Evolutionary conservation across 1,284 basidiomycete genomes (phyloP), one percentile per base, ranked within the genome.

Genomic region (Cryptococcus floricola): DNA sequence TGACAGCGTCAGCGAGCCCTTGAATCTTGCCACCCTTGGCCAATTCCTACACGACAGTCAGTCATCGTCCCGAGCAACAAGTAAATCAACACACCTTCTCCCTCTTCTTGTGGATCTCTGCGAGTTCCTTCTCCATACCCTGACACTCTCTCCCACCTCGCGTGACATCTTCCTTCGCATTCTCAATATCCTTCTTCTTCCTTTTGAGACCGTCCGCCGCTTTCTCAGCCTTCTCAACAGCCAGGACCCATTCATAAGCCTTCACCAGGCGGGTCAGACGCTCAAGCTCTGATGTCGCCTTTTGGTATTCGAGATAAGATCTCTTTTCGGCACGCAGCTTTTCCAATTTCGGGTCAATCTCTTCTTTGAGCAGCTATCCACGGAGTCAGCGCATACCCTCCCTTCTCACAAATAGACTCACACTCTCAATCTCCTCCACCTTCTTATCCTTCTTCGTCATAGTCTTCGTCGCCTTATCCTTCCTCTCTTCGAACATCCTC

Each of bases 391-490:
- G 37, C 31, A 23, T 39, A 23, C 31, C 28, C 27, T 23, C 6
- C 10, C 31, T 34, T 10, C 10, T 34, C 31, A 34, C 6, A 34
- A 2, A 38, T 5, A n/a, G 23, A 73, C 79, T 63, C 55, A 79
- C 78, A 2, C 83, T 81, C 19, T 83, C 85, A 69, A 98, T 88
- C 75, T 98, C 94, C 60, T 91, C 87, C 23, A 98, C 89, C 67
- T 90, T 89, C 77, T 94, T 97, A 66, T 98, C 92, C 80, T 98
- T 98, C 81, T 97, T 98, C 31, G 84, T 82, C 87, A 99, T 99
- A 0, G 92, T 97, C 77, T 91, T 94, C 73, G 88, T 85, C 8
- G 96, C 95, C 75, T 97, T 98, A 70, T 97, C 93, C 76, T 98
- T 99, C 38, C 91, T 85, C 60, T 98, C 95, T 76, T 99, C 96